Percentiles rank a stretch among this genome's conserved stretches.
Conservation (phyloP, 192 early-diverging fungal genomes). For the Rhizoclosmatium sp. region DNA sequence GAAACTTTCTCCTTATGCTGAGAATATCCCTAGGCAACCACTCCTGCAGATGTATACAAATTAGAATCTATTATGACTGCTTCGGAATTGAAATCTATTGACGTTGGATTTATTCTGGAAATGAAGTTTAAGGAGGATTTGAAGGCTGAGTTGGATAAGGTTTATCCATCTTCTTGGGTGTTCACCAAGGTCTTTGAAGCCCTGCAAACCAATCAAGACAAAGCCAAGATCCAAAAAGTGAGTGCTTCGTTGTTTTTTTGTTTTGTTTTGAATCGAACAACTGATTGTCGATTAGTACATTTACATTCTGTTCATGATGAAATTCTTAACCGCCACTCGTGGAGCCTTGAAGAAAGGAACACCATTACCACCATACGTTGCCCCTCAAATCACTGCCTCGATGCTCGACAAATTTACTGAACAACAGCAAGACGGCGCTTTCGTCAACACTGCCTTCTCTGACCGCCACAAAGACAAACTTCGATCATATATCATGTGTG, state of each 20-base stretch:
- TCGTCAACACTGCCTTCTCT: slow-evolving; percentile 56
- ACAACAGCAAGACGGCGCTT: background rate
- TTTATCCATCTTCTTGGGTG: slow-evolving; percentile 44
- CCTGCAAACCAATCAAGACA: slow-evolving; percentile 42
- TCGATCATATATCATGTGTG: slow-evolving; percentile 75
- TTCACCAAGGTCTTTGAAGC: slow-evolving; percentile 34
- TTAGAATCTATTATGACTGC: slow-evolving; percentile 74
- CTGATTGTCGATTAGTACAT: slow-evolving; percentile 53
- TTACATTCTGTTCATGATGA: slow-evolving; percentile 82
- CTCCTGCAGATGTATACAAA: slow-evolving; percentile 82
- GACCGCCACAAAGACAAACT: slow-evolving; percentile 76
- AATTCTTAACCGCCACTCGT: slow-evolving; percentile 62
- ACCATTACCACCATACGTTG: slow-evolving; percentile 55
- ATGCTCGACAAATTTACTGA: slow-evolving; percentile 2
- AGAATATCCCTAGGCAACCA: slow-evolving; percentile 52
- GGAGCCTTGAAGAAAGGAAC: slow-evolving; percentile 58
- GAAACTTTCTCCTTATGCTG: background rate
- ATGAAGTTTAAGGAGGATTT: slow-evolving; percentile 41
- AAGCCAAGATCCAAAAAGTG: slow-evolving; percentile 39
- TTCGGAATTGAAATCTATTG: slow-evolving; percentile 69
- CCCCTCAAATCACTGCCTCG: slow-evolving; percentile 49
- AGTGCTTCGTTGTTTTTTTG: slow-evolving; percentile 2
- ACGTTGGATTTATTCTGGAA: slow-evolving; percentile 60
- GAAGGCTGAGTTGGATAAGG: slow-evolving; percentile 33
- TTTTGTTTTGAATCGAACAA: background rate